A percentile compares a stretch with the other conserved stretches of the same genome.
Conservation (phyloP, 805 yeast species). For the Wickerhamomyces kurtzmanii region DNA sequence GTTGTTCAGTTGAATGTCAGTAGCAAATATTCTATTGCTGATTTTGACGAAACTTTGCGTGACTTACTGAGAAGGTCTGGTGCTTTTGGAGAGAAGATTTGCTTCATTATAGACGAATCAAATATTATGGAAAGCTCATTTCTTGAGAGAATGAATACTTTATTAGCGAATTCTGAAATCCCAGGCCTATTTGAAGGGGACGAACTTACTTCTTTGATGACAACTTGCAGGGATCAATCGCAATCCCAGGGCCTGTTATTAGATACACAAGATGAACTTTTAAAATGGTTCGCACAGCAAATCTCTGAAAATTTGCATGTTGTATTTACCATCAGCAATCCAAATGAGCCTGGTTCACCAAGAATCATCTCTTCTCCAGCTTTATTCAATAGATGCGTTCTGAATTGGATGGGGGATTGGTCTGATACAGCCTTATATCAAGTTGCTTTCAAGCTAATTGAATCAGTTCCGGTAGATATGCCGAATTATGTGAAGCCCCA, state of each 20-base stretch:
- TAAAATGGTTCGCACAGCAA: slow-evolving; percentile 63
- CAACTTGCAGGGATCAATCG: slow-evolving; percentile 45
- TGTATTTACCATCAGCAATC: slow-evolving; percentile 63
- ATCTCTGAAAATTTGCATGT: slow-evolving; percentile 72
- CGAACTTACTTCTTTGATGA: slow-evolving; percentile 43
- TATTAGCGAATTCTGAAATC: slow-evolving; percentile 87
- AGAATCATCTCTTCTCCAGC: slow-evolving; percentile 76
- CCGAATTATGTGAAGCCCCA: slow-evolving; percentile 29
- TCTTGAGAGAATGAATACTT: slow-evolving; percentile 83
- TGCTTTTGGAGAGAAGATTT: slow-evolving; percentile 47
- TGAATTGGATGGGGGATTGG: slow-evolving; percentile 90
- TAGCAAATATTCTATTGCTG: slow-evolving; percentile 39
- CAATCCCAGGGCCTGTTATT: slow-evolving; percentile 50
- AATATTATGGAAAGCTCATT: slow-evolving; percentile 68
- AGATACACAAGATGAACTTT: slow-evolving; percentile 61
- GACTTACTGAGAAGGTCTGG: slow-evolving; percentile 39
- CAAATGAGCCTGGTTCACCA: slow-evolving; percentile 23
- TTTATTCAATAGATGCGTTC: slow-evolving; percentile 77
- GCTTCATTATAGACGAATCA: slow-evolving; percentile 77
- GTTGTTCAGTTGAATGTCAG: slow-evolving; percentile 49
- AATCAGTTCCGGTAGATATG: slow-evolving; percentile 41
- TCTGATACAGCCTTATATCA: slow-evolving; percentile 34
- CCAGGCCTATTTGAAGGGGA: slow-evolving; percentile 85
- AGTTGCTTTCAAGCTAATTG: slow-evolving; percentile 34
- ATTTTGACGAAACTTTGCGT: slow-evolving; percentile 62